Base-by-base conservation (phyloP, 2,329 filamentous ascomycete genomes). In the Aspergillus sp. region DNA sequence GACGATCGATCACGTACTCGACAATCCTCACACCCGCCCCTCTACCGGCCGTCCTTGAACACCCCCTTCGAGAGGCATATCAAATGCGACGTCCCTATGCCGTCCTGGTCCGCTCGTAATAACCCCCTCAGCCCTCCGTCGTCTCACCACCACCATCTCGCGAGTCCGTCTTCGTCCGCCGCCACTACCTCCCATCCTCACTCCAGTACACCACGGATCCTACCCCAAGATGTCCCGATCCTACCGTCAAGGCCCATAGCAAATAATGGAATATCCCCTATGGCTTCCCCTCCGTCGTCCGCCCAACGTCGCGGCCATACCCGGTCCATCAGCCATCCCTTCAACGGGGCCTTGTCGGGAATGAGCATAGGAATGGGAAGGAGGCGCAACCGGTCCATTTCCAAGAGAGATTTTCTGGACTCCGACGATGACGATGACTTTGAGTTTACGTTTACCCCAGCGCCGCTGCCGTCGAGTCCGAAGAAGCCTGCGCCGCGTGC, bases 271-370 rank as follows among this genome's bases (percentile, higher is more conserved):
- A 49, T 46, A 19, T 49, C 52, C 7, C 50, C 53, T 8, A 48
- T 45, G 19, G 19, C 19, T 29, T 48, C 52, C 12, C 52, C 54
- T n/a, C 49, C 55, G n/a, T 19, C 19, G 19, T 19, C 19, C 19
- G 19, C 19, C 19, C 47, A 48, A 41, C 58, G 54, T 26, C 61
- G 61, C 39, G 59, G 60, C 10, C 80, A 83, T 65, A 69, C 71
- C 29, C 81, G 86, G 46, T 90, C 87, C 46, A 79, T 85, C 71
- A 93, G 87, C 73, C 83, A 91, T 59, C 86, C 87, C 7, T 85
- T 91, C 53, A 83, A 86, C 19, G 29, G 30, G 5, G 68, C 89
- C 30, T 87, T 90, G 45, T 39, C 36, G 12, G 36, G 36, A 4
- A 19, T 36, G 8, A 7, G n/a, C 36, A 6, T 32, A 9, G 30